These are phyloP conservation scores for Nakaseomyces bracarensis DNA, from an alignment of 1,139 yeast genomes.

Conservation along the genomic window DNA sequence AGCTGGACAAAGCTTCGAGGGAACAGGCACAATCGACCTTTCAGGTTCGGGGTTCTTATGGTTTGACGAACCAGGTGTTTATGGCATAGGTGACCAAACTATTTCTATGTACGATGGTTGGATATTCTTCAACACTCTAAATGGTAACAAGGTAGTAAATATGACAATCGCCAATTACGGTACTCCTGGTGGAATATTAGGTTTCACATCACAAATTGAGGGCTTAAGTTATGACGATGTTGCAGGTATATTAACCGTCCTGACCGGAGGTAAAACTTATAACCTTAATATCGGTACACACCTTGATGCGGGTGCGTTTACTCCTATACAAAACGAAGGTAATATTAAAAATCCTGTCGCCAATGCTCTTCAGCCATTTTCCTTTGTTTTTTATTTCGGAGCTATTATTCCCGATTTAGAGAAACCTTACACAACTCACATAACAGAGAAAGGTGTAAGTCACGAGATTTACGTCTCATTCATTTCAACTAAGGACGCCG, in stretches of 20 bases:
- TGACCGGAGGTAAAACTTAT: not conserved
- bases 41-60: not conserved
- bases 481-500: not conserved
- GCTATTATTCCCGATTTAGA: not conserved
- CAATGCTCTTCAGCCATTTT: not conserved
- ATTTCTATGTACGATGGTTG: not conserved
- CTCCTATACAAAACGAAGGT: not conserved
- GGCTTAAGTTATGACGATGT: not conserved
- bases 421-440: not conserved
- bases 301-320: not conserved
- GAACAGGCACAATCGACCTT: not conserved
- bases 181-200: not conserved
- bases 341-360: not conserved
- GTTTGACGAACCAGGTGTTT: not conserved
- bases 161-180: not conserved
- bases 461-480: slow-evolving; percentile 1
- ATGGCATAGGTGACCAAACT: not conserved
- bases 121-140: not conserved
- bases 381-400: not conserved
- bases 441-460: not conserved
- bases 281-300: not conserved
- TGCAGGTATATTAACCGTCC: not conserved
- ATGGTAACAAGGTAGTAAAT: not conserved
- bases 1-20: not conserved
- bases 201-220: too few species aligned